These are phyloP conservation scores for Metschnikowia reukaufii DNA, from an alignment of 805 yeast genomes.

Conservation along the genomic window DNA sequence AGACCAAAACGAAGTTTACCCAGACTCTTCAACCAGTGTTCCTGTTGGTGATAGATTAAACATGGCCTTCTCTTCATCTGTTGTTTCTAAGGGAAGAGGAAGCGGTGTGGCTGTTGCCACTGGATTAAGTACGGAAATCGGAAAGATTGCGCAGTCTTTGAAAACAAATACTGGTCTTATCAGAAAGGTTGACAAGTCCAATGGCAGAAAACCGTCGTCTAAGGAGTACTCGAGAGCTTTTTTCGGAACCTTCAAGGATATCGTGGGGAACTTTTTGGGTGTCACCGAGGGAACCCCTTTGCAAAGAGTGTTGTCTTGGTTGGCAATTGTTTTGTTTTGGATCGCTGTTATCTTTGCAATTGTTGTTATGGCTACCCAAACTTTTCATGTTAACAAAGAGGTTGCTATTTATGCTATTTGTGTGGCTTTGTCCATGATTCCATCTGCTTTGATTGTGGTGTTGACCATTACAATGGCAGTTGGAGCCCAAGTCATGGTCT, in stretches of 20 bases:
- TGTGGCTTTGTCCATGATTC: slow-evolving; percentile 79
- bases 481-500: slow-evolving; percentile 73
- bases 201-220: slow-evolving; percentile 42
- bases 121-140: slow-evolving; percentile 74
- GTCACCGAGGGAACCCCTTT: slow-evolving; percentile 79
- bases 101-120: slow-evolving; percentile 65
- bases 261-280: slow-evolving; percentile 70
- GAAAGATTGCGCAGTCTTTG: slow-evolving; percentile 55
- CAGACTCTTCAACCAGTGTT: slow-evolving; percentile 27
- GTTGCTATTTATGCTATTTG: slow-evolving; percentile 89
- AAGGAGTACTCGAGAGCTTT: slow-evolving; percentile 49
- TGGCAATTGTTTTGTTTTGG: slow-evolving; percentile 69
- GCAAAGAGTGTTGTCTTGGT: slow-evolving; percentile 69
- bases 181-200: slow-evolving; percentile 39
- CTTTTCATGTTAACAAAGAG: slow-evolving; percentile 68
- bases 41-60: slow-evolving; percentile 76
- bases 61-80: slow-evolving; percentile 68
- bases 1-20: slow-evolving; percentile 43
- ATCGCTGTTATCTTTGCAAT: slow-evolving; percentile 85
- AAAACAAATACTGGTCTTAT: slow-evolving; percentile 37
- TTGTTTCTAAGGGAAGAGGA: slow-evolving; percentile 75
- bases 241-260: slow-evolving; percentile 49
- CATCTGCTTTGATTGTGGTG: slow-evolving; percentile 76
- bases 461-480: slow-evolving; percentile 85
- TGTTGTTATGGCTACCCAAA: slow-evolving; percentile 83